Base-by-base conservation (phyloP, 805 yeast genomes). In the Teunomyces lycoperdinae region DNA sequence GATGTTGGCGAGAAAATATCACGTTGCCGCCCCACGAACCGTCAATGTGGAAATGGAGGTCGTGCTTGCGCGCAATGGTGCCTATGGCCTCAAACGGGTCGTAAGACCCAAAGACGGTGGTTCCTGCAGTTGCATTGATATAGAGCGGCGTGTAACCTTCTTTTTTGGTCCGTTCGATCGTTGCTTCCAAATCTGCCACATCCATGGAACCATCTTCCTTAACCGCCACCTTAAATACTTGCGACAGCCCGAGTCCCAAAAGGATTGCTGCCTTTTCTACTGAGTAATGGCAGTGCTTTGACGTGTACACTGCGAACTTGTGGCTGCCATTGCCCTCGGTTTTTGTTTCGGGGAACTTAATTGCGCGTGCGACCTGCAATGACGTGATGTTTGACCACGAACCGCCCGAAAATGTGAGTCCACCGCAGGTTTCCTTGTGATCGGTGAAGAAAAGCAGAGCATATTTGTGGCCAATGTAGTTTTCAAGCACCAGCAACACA, bases 11-110 rank as follows among this genome's bases (percentile, higher is more conserved):
- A 36, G 89, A 82, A 68, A 88, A 89, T 0, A 87, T 74, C 8
- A 85, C 83, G 57, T 89, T 89, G 7, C 92, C 96, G 30, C 96
- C 96, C 96, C 95, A 87, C 5, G 94, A 86, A 1, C 94, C 96
- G 66, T 88, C 96, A 35, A 88, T 79, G 63, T 88, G 96, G 60
- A 86, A 78, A 92, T 95, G 89, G 6, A 81, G 44, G n/a, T 74
- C 63, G 63, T 83, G 61, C 48, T 72, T 71, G 47, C 77, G 69
- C 11, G 90, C 81, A 2, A 88, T 62, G 1, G 49, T 58, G 1
- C 83, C 64, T 31, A 89, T 80, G 36, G 76, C 77, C 24, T 60
- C 72, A 56, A 88, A 75, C 16, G 85, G 82, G 58, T 88, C 96
- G 63, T 76, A 89, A 5, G 94, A 85, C 0, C 96, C 96, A 57